Percentiles rank a stretch among this genome's conserved stretches.
These are phyloP conservation scores for Coleophoma crateriformis DNA, from an alignment of 2,329 filamentous ascomycete genomes.

Conservation along the genomic window DNA sequence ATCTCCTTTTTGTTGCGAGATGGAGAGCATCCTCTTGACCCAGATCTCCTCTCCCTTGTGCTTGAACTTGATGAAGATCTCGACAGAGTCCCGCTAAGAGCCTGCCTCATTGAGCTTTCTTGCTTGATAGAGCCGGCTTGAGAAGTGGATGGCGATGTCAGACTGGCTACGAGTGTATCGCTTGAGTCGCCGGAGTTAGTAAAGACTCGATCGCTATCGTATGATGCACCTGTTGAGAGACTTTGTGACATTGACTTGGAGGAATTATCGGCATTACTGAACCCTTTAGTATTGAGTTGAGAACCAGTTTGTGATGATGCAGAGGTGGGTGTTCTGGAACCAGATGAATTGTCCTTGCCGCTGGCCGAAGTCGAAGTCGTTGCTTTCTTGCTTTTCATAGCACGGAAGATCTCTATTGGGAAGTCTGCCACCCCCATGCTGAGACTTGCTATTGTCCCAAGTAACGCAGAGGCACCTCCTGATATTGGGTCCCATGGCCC, in stretches of 20 bases:
- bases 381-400: constrained; percentile 17
- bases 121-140: constrained; percentile 1
- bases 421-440: constrained; percentile 78
- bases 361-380: background rate
- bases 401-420: constrained; percentile 50
- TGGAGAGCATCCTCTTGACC: constrained; percentile 17
- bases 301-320: constrained; percentile 10
- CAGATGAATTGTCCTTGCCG: background rate
- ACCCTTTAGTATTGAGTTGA: constrained; percentile 6
- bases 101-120: constrained; percentile 22
- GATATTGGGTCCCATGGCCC: constrained; percentile 77
- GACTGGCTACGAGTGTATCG: constrained; percentile 14
- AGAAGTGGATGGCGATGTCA: constrained; percentile 2
- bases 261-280: constrained; percentile 3
- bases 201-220: too few relatives aligned
- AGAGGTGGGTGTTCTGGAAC: constrained; percentile 7
- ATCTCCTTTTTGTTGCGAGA: constrained; percentile 20
- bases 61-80: constrained; percentile 15
- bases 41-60: constrained; percentile 9
- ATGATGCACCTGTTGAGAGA: too few relatives aligned
- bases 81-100: constrained; percentile 20
- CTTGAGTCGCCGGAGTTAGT: too few relatives aligned
- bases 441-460: constrained; percentile 79
- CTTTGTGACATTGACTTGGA: constrained; percentile 21
- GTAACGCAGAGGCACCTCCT: constrained; percentile 68